Evolutionary conservation across 768 basidiomycete species (phyloP).

Genomic region (Guyanaporus albipodus): DNA sequence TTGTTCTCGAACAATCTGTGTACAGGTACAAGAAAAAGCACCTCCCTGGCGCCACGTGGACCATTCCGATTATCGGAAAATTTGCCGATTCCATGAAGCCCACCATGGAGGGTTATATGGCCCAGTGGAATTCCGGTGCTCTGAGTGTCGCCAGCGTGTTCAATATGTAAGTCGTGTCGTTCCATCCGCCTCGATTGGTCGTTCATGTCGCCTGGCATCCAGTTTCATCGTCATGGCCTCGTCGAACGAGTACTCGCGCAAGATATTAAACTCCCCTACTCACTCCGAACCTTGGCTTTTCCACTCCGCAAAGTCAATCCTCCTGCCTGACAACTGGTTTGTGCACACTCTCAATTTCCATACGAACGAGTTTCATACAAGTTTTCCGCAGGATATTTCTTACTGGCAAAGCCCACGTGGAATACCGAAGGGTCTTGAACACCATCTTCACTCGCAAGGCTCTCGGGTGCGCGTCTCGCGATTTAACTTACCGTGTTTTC

Average conservation of each 20-base stretch:
- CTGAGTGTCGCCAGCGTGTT: slow-evolving; percentile 92
- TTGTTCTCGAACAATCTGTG: slow-evolving; percentile 81
- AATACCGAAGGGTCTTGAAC: slow-evolving; percentile 90
- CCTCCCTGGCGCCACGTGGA: slow-evolving; percentile 87
- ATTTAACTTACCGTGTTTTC: neutral
- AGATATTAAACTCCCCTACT: slow-evolving; percentile 91
- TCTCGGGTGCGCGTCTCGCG: slow-evolving; percentile 73
- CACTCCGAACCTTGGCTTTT: slow-evolving; percentile 95
- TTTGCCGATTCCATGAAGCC: slow-evolving; percentile 91
- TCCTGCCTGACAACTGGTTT: slow-evolving; percentile 85
- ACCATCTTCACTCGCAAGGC: slow-evolving; percentile 92
- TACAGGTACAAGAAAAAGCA: slow-evolving; percentile 88
- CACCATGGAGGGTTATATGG: slow-evolving; percentile 86
- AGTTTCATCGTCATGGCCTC: slow-evolving; percentile 99
- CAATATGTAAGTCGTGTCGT: slow-evolving; percentile 71
- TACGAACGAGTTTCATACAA: neutral
- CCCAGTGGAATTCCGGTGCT: slow-evolving; percentile 87
- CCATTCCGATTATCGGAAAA: slow-evolving; percentile 96
- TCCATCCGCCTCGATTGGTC: neutral
- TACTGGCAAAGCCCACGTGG: slow-evolving; percentile 87
- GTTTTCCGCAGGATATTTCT: slow-evolving; percentile 85
- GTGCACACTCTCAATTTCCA: slow-evolving; percentile 11
- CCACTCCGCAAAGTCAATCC: slow-evolving; percentile 81
- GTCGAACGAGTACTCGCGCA: slow-evolving; percentile 87
- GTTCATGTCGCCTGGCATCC: slow-evolving; percentile 11